Evolutionary conservation across 208 protist genomes (phyloP).

Genomic region (Crithidia bombi): DNA sequence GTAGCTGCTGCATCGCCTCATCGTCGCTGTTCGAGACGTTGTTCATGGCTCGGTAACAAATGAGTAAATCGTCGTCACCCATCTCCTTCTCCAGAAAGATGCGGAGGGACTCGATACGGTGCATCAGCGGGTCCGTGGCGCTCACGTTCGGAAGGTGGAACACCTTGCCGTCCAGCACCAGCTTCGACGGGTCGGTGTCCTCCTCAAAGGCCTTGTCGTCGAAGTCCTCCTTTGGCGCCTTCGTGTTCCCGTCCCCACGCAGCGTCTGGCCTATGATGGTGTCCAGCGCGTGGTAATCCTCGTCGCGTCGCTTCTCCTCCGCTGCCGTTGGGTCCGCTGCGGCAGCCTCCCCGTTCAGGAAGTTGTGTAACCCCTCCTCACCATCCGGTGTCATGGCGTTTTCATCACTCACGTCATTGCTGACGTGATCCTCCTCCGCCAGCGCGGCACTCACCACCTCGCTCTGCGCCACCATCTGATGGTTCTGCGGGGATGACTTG

Average conservation of each 20-base stretch:
- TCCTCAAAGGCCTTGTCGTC: conserved; percentile 61
- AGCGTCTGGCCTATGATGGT: conserved; percentile 71
- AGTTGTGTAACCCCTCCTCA: conserved; percentile 59
- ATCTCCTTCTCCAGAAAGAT: conserved; percentile 86
- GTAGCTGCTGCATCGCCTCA: conserved; percentile 71
- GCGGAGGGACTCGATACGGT: conserved; percentile 91
- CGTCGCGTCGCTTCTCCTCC: conserved; percentile 47
- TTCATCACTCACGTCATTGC: not conserved
- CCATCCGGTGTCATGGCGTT: conserved; percentile 46
- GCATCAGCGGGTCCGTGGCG: conserved; percentile 82
- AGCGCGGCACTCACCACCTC: not conserved
- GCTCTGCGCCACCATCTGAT: not conserved
- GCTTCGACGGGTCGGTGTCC: conserved; percentile 60
- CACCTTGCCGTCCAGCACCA: conserved; percentile 90
- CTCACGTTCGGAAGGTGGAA: conserved; percentile 83
- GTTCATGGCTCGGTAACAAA: conserved; percentile 82
- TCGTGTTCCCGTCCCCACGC: conserved; percentile 11
- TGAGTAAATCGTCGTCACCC: conserved; percentile 73
- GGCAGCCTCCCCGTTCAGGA: conserved; percentile 67
- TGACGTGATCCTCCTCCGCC: not conserved
- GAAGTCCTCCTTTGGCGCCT: conserved; percentile 53
- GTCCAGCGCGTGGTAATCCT: conserved; percentile 75
- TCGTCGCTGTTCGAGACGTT: conserved; percentile 78
- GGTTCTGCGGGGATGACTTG: not conserved
- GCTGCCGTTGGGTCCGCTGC: conserved; percentile 29